phyloP scores from a whole-genome alignment of 23 red algal species.

The Gracilaria vermiculophylla region DNA sequence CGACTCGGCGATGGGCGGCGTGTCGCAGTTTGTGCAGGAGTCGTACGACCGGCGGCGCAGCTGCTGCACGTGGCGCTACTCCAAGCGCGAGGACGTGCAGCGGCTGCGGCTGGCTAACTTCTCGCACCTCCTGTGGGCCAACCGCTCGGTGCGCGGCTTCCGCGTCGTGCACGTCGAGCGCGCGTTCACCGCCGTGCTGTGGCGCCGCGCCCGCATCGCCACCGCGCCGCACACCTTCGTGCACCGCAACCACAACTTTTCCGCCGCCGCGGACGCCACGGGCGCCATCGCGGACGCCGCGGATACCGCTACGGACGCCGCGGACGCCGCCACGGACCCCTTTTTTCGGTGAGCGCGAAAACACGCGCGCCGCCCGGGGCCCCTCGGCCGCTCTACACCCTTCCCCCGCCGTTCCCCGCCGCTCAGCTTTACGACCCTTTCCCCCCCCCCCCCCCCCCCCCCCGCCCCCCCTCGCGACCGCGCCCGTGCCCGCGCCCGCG shows the following conservation, averaged over 20 bases:
- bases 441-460: too few species aligned
- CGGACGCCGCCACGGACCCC: too few species aligned
- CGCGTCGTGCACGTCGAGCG: conserved; percentile 38
- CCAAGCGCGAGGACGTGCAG: conserved; percentile 27
- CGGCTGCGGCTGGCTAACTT: neutral
- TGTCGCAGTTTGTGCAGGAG: conserved; percentile 62
- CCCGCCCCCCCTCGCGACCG: too few species aligned
- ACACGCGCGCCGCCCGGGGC: too few species aligned
- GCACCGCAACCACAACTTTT: conserved; percentile 25
- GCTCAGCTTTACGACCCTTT: too few species aligned
- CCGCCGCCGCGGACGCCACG: neutral
- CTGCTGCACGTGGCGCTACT: conserved; percentile 54
- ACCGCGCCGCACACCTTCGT: conserved; percentile 11
- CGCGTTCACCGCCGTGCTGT: neutral
- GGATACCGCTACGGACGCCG: too few species aligned
- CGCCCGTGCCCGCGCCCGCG: too few species aligned
- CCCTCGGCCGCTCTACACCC: too few species aligned
- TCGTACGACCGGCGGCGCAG: neutral
- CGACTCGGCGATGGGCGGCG: conserved; percentile 65
- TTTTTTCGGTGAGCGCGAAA: too few species aligned
- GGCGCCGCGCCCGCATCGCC: neutral
- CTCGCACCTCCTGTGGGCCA: conserved; percentile 38
- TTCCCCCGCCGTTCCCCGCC: too few species aligned
- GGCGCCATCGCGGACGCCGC: neutral
- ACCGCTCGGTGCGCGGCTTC: conserved; percentile 15